Evolutionary conservation across 75 land plant genomes (phyloP), one percentile per base, ranked within the genome.

Genomic region (Picea glauca): DNA sequence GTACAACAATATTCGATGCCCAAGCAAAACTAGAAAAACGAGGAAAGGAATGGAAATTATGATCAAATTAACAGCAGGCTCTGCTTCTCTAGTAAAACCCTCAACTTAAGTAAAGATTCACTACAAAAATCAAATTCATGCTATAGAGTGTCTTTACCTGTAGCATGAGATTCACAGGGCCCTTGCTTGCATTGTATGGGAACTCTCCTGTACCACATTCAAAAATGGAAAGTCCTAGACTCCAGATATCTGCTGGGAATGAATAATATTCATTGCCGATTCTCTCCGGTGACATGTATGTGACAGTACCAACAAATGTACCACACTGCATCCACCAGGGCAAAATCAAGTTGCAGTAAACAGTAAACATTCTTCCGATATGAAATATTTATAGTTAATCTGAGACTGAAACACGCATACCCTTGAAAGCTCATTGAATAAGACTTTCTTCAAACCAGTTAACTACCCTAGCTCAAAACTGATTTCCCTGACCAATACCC

Each of bases 221-320:
- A 82, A 97, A 83, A 66, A 97, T 76, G 2, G 99, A 85, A 60
- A 97, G 88, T 58, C 99, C 99, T 68, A 97, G 83, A 82, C 99
- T 97, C 99, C 99, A 97, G 40, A 97, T 94, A 81, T 97, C 99
- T 79, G 99, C 99, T 57, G 99, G 91, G 78, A 93, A 97, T 6
- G 99, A 97, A 68, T 97, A 97, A 67, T 73, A 85, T 66, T 97
- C 96, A 81, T 93, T 97, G 72, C 93, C 84, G 79, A 97, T 95
- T 82, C 99, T 86, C 85, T 97, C 99, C 9, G 99, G 99, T 62
- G 99, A 97, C 99, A 97, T 97, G 86, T 97, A 97, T 17, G 98
- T 97, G 30, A 97, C 99, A 63, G 99, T 97, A 63, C 99, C 99
- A 77, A 97, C 94, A 88, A 94, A 97, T 13, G 99, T 97, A 72